Conservation (phyloP, 352 stramenopile species). For the Plasmopara muralis region DNA sequence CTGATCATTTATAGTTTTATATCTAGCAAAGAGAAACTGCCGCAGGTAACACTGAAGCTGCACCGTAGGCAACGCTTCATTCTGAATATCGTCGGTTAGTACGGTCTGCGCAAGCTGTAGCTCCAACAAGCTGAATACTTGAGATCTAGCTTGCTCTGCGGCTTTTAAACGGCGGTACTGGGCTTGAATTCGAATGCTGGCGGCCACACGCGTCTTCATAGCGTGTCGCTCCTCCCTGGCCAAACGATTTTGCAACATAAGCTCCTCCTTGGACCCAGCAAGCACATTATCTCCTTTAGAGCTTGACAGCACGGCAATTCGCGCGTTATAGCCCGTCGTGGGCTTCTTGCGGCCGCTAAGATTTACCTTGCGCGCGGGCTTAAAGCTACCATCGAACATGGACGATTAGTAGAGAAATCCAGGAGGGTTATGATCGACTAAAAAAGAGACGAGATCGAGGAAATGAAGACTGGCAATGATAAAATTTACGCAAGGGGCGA, state of each 20-base stretch:
- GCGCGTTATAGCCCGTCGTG: conserved; percentile 20
- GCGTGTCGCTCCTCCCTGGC: conserved; percentile 45
- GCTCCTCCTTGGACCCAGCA: conserved; percentile 40
- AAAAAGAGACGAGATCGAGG: no score
- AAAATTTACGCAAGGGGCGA: no score
- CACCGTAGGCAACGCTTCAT: conserved; percentile 17
- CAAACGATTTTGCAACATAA: conserved; percentile 49
- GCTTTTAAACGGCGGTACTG: conserved; percentile 31
- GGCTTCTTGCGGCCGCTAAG: conserved; percentile 53
- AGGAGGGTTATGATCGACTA: no score
- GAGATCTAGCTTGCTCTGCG: conserved; percentile 16
- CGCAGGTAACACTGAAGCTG: conserved; percentile 29
- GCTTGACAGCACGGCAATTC: conserved; percentile 17
- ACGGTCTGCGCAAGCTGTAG: conserved; percentile 31
- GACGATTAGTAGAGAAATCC: neutral
- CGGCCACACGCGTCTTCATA: conserved; percentile 33
- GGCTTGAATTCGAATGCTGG: conserved; percentile 47
- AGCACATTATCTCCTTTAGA: conserved; percentile 7
- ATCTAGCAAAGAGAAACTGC: conserved; percentile 39
- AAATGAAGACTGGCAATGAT: no score
- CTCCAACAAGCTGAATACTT: conserved; percentile 39
- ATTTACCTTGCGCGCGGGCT: conserved; percentile 59
- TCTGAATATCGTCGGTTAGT: conserved; percentile 25
- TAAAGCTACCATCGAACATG: conserved; percentile 78
- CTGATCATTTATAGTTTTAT: neutral